A percentile compares a stretch with the other conserved stretches of the same genome.
phyloP scores from a whole-genome alignment of 352 stramenopile genomes.

The Halophytophthora batemanensis region DNA sequence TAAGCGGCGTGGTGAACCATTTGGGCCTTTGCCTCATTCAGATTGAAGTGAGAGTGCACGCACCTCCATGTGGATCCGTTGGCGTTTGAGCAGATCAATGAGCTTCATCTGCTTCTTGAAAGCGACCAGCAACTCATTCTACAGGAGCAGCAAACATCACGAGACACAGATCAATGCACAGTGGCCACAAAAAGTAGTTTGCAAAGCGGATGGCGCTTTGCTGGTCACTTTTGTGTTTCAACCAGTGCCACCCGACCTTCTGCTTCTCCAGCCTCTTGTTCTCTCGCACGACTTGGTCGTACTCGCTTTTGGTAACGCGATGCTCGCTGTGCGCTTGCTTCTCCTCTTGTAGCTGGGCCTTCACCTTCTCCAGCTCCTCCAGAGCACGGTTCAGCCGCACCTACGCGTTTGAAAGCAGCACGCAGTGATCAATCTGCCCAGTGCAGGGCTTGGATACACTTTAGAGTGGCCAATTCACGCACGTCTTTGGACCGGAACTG shows the following conservation, averaged over 20 bases:
- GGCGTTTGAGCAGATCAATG: slow-evolving; percentile 81
- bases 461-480: neutral
- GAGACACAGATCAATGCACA: neutral
- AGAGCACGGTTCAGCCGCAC: slow-evolving; percentile 72
- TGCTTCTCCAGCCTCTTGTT: slow-evolving; percentile 83
- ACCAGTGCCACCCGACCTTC: slow-evolving; percentile 35
- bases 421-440: neutral
- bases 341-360: slow-evolving; percentile 63
- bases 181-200: neutral
- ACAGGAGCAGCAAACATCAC: neutral
- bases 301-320: slow-evolving; percentile 46
- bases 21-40: neutral
- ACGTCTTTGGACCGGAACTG: slow-evolving; percentile 80
- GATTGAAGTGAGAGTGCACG: neutral
- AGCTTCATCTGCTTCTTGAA: slow-evolving; percentile 90
- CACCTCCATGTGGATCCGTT: slow-evolving; percentile 86
- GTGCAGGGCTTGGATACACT: neutral
- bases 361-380: slow-evolving; percentile 74
- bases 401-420: slow-evolving; percentile 18
- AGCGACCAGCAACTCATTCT: slow-evolving; percentile 64
- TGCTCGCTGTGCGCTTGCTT: slow-evolving; percentile 43
- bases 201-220: too few species aligned
- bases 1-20: slow-evolving; percentile 10
- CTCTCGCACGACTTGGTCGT: slow-evolving; percentile 57
- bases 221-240: too few species aligned